Evolutionary conservation across 2,329 filamentous ascomycete genomes (phyloP), one percentile per base, ranked within the genome.

Genomic region (Ustilaginoidea virens): DNA sequence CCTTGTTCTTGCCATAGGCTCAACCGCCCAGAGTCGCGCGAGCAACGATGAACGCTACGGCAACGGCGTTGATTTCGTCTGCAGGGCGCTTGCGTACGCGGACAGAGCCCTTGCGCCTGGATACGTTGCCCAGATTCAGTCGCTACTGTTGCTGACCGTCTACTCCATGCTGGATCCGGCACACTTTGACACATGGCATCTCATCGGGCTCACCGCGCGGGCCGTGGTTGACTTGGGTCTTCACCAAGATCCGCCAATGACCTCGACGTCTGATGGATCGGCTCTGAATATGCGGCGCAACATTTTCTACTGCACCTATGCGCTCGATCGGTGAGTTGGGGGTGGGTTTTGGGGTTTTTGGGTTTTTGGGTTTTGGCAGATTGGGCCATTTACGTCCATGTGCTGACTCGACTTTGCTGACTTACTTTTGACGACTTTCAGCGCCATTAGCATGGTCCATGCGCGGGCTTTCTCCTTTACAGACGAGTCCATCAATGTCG

Each of bases 141-240:
- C 85, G 0, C 63, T 96, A 14, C 55, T 94, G 3, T 62, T 96
- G 2, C 68, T 96, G 29, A 85, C 83, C 0, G 74, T 92, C 42
- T 96, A 93, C 49, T 77, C 87, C 3, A 80, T 90, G 60, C 63
- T 93, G 28, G 86, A 96, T 42, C 86, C 87, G 2, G 71, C 76
- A 23, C 83, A 92, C 46, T 94, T 93, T 45, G 85, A 93, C 45
- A 83, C 79, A 42, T 96, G 90, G 86, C 86, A 90, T 38, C 56
- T 94, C 36, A 80, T 94, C 32, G 90, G 87, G 5, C 86, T 90
- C 48, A 86, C 87, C 5, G 81, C 81, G 23, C 73, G 87, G 33
- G 81, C 85, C 5, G 74, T 87, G 45, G 69, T 94, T 14, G 90
- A 98, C 54, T 58, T 94, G 17, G 90, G 90, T 6, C 74, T 92